phyloP scores from a whole-genome alignment of 768 basidiomycete species.

The Podaxis rugospora region DNA sequence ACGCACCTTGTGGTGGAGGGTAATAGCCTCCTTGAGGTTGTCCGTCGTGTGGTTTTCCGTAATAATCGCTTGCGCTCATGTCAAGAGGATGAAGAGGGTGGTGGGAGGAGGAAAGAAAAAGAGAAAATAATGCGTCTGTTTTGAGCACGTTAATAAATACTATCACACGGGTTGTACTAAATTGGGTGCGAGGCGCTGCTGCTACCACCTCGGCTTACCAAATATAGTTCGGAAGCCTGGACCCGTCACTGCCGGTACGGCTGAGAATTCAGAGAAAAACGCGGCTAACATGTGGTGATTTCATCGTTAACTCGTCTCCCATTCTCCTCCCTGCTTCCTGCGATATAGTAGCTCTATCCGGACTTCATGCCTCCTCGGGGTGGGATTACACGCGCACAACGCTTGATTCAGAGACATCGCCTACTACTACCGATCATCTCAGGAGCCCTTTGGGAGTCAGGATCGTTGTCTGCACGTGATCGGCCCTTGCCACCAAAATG shows the following conservation, averaged over 20 bases:
- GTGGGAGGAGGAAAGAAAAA: slow-evolving; percentile 14
- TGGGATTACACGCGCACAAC: too few relatives aligned
- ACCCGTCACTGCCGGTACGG: neutral
- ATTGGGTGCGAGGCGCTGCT: slow-evolving; percentile 2
- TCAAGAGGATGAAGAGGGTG: slow-evolving; percentile 14
- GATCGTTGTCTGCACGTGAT: neutral
- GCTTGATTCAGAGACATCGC: too few relatives aligned
- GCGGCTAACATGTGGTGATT: slow-evolving; percentile 2
- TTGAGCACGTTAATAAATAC: slow-evolving; percentile 26
- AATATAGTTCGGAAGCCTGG: neutral
- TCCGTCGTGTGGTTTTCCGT: slow-evolving; percentile 51
- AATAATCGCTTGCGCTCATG: slow-evolving; percentile 79
- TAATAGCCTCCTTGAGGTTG: slow-evolving; percentile 42
- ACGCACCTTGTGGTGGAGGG: slow-evolving; percentile 31
- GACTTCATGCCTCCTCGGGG: neutral
- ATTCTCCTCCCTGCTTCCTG: neutral
- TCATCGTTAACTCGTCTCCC: neutral
- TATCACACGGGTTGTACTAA: slow-evolving; percentile 10
- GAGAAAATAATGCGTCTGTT: slow-evolving; percentile 19
- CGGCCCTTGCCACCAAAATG: neutral
- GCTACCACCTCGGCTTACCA: slow-evolving; percentile 6
- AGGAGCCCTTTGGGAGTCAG: neutral
- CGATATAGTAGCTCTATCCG: too few relatives aligned
- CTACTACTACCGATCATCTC: neutral
- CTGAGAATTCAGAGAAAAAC: neutral